phyloP scores from a whole-genome alignment of 1,139 yeast species.

The Geotrichum carabidarum region DNA sequence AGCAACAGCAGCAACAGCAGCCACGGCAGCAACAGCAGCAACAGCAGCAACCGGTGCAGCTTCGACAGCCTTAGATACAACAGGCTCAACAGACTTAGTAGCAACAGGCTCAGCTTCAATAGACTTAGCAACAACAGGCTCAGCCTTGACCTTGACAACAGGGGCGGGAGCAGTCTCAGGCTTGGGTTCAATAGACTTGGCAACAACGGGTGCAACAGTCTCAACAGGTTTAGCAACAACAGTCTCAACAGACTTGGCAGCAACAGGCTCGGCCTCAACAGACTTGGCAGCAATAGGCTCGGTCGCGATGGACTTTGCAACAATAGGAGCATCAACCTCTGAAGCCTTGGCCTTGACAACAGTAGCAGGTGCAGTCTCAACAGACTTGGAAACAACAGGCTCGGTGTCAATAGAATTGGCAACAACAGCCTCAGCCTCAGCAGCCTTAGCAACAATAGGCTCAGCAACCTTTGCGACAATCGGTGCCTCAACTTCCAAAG shows the following conservation, averaged over 20 bases:
- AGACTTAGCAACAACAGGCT: not conserved
- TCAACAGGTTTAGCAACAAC: conserved; percentile 1
- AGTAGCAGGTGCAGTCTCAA: conserved; percentile 5
- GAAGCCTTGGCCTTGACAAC: conserved; percentile 2
- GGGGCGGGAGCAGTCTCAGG: not conserved
- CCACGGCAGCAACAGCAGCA: too few species aligned
- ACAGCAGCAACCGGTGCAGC: not conserved
- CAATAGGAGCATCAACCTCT: not conserved
- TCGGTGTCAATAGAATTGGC: not conserved
- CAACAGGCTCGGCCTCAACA: not conserved
- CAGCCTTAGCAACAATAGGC: not conserved
- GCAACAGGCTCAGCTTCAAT: conserved; percentile 1
- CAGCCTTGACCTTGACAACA: not conserved
- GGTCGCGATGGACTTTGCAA: not conserved
- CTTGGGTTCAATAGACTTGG: not conserved
- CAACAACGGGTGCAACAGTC: not conserved
- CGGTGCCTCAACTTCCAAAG: too few species aligned
- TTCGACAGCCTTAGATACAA: not conserved
- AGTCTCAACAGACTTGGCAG: conserved; percentile 1
- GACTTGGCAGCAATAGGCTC: not conserved
- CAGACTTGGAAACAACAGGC: not conserved
- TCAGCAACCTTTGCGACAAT: too few species aligned
- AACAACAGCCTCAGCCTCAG: not conserved
- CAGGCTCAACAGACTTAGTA: not conserved
- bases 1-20: not conserved